A percentile compares a stretch with the other conserved stretches of the same genome.
Evolutionary conservation across 2,329 filamentous ascomycete species (phyloP).

Genomic region (Fusarium acutatum): DNA sequence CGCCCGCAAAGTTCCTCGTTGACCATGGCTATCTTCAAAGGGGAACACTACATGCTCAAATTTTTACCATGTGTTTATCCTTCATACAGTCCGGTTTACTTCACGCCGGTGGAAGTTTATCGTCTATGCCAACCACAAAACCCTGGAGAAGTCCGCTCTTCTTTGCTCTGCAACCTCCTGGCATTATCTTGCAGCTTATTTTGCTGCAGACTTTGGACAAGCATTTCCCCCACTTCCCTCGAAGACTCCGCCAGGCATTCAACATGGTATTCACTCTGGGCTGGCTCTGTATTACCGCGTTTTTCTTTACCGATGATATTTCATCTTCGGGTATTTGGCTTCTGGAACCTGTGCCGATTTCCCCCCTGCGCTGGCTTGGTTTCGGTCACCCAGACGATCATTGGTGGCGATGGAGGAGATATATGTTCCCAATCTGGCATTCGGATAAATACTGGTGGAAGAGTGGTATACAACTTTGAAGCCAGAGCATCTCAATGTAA

Average conservation of each 20-base stretch:
- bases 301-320: conserved; percentile 79
- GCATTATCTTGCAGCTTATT: conserved; percentile 67
- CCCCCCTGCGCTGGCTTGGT: conserved; percentile 71
- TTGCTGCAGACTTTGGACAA: conserved; percentile 48
- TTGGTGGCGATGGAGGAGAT: conserved; percentile 73
- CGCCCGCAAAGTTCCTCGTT: conserved; percentile 62
- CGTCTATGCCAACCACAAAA: conserved; percentile 62
- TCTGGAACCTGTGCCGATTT: conserved; percentile 83
- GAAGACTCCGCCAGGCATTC: conserved; percentile 54
- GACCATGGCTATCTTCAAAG: conserved; percentile 50
- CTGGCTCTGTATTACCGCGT: conserved; percentile 76
- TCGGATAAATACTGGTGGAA: conserved; percentile 70
- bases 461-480: conserved; percentile 46
- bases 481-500: background rate
- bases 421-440: conserved; percentile 64
- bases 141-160: conserved; percentile 70
- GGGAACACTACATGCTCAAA: conserved; percentile 38
- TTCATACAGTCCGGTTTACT: conserved; percentile 74
- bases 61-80: conserved; percentile 46
- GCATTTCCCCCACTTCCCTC: conserved; percentile 54
- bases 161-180: conserved; percentile 75
- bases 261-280: conserved; percentile 70
- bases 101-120: conserved; percentile 76
- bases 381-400: conserved; percentile 67
- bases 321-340: conserved; percentile 78